phyloP scores from a whole-genome alignment of 331 rosid genomes.

The Acacia pycnantha region DNA sequence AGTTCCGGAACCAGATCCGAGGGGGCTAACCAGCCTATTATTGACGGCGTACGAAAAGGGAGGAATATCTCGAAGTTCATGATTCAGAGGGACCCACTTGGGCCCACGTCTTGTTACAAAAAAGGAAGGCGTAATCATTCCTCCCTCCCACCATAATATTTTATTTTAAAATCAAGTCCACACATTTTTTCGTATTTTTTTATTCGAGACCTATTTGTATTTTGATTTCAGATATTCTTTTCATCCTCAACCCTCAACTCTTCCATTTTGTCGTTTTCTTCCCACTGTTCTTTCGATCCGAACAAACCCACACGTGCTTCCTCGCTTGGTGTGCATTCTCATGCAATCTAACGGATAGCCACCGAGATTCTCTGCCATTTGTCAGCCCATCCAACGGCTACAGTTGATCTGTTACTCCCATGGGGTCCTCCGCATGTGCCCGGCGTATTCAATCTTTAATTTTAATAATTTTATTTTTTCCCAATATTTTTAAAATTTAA shows the following conservation, averaged over 20 bases:
- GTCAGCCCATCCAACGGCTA: neutral
- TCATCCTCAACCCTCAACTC: neutral
- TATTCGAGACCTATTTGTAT: neutral
- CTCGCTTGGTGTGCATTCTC: neutral
- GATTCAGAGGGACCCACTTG: neutral
- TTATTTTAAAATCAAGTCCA: neutral
- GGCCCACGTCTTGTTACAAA: neutral
- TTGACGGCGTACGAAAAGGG: neutral
- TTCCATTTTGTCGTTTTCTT: neutral
- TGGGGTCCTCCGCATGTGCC: neutral
- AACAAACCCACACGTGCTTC: neutral
- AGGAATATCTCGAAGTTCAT: neutral
- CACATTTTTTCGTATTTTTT: neutral
- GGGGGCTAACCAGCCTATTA: neutral
- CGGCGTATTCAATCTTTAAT: neutral
- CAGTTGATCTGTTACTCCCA: too few relatives aligned
- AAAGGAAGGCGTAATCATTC: neutral
- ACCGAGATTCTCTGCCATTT: neutral
- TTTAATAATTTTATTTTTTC: too few relatives aligned
- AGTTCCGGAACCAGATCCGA: too few relatives aligned
- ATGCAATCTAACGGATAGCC: neutral
- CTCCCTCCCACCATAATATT: too few relatives aligned
- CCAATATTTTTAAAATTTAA: too few relatives aligned
- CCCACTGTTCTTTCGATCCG: neutral
- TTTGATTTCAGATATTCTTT: too few relatives aligned